phyloP scores from a whole-genome alignment of 257 asterid genomes.

The Eucommia ulmoides region DNA sequence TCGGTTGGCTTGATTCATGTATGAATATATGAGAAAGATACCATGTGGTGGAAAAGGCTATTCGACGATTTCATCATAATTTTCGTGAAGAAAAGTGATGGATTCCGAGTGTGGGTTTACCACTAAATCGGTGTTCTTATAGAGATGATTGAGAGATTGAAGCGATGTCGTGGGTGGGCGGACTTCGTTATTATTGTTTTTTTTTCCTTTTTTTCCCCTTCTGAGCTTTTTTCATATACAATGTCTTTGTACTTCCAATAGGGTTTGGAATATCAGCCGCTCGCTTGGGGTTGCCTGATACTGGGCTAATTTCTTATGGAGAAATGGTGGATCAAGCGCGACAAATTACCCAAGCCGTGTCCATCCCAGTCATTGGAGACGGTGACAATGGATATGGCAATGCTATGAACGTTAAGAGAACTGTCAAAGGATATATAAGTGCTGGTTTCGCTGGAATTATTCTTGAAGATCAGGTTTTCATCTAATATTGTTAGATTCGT shows the following conservation, averaged over 20 bases:
- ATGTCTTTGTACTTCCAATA: slow-evolving; percentile 11
- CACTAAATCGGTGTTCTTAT: too few relatives aligned
- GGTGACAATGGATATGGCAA: slow-evolving; percentile 96
- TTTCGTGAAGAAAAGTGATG: too few relatives aligned
- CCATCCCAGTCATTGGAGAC: slow-evolving; percentile 88
- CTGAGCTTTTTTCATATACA: neutral
- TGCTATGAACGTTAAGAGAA: slow-evolving; percentile 91
- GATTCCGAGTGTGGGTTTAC: too few relatives aligned
- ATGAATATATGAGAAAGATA: too few relatives aligned
- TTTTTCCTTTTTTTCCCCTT: neutral
- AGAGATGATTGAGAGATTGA: too few relatives aligned
- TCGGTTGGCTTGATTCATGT: too few relatives aligned
- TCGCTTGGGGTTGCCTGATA: slow-evolving; percentile 79
- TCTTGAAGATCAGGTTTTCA: slow-evolving; percentile 96
- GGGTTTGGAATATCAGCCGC: slow-evolving; percentile 96
- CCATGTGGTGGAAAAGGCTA: too few relatives aligned
- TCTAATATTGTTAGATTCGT: too few relatives aligned
- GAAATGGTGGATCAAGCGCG: slow-evolving; percentile 90
- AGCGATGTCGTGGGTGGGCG: too few relatives aligned
- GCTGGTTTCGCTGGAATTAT: slow-evolving; percentile 92
- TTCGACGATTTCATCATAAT: too few relatives aligned
- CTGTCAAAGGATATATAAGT: slow-evolving; percentile 67
- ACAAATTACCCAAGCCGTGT: slow-evolving; percentile 64
- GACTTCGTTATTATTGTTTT: neutral
- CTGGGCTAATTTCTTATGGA: slow-evolving; percentile 81